Evolutionary conservation across 805 yeast genomes (phyloP), one percentile per base, ranked within the genome.

Genomic region (Spathaspora hagerdaliae): DNA sequence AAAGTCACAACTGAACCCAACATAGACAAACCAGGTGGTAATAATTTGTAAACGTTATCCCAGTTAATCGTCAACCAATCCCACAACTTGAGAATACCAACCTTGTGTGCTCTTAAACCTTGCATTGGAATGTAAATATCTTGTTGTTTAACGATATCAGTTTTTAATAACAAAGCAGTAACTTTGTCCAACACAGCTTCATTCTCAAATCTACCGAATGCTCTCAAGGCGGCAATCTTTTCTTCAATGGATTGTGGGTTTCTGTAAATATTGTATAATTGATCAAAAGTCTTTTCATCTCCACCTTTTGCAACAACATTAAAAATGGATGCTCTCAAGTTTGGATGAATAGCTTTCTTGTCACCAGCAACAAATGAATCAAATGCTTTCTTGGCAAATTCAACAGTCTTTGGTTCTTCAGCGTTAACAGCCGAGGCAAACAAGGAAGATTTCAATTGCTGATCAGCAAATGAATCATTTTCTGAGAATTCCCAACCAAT

Each of bases 11-110:
- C 82, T 14, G 83, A 73, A 15, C 92, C 85, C 56, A 92, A 73
- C 87, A 90, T 81, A 24, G 89, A 75, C 51, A 85, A 75, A 10
- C 88, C 85, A 12, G 96, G 88, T 42, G 97, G 96, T 60, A 89
- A 77, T 57, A 76, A 71, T 61, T 79, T 75, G 55, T 68, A 67
- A 49, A 92, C 60, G 38, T 71, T 75, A 46, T 81, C 89, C 92
- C 95, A 92, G 65, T 91, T 83, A 11, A 48, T 57, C 56, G 77
- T 74, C 54, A 81, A 59, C 96, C 96, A 92, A 13, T 58, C 45
- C 88, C 91, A 91, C 52, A 84, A 67, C 10, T 80, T 77, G 53
- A 79, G 79, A 47, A 85, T 71, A 69, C 96, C 96, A 37, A 69
- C 73, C 43, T 68, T 74, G 56, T 81, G 82, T 12, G 77, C 58